Percentiles rank a stretch among this genome's conserved stretches.
These are phyloP conservation scores for Yarrowia hollandica DNA, from an alignment of 805 yeast species.

Conservation along the genomic window DNA sequence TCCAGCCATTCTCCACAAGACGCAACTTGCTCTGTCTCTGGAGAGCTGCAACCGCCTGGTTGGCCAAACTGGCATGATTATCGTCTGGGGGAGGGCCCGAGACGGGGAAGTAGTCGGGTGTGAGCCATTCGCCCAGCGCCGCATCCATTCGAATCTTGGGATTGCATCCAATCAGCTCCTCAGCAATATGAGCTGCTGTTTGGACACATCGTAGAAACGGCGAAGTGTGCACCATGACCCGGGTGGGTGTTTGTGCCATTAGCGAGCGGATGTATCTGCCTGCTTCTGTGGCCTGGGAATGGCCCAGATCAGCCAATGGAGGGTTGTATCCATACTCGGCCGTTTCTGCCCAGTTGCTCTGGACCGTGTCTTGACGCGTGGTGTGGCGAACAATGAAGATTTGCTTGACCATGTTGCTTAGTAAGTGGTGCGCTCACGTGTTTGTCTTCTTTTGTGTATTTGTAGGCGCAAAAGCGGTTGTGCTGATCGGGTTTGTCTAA, in stretches of 20 bases:
- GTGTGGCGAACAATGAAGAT: conserved; percentile 43
- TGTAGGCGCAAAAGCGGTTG: no score
- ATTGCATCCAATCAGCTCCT: conserved; percentile 26
- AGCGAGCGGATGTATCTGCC: conserved; percentile 33
- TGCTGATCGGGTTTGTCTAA: no score
- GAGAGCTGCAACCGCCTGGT: conserved; percentile 19
- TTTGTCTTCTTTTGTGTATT: not conserved
- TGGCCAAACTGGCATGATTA: conserved; percentile 38
- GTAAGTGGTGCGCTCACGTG: not conserved
- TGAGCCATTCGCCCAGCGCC: conserved; percentile 45
- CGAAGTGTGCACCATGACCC: conserved; percentile 38
- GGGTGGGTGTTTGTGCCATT: conserved; percentile 28
- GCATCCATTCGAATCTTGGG: conserved; percentile 37
- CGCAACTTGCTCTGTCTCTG: conserved; percentile 28
- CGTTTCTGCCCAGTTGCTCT: conserved; percentile 39
- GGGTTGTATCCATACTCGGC: conserved; percentile 45
- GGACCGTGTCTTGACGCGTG: conserved; percentile 40
- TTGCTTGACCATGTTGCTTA: conserved; percentile 31
- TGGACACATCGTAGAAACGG: conserved; percentile 45
- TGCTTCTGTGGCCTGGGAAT: conserved; percentile 37
- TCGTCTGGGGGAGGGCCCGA: conserved; percentile 44
- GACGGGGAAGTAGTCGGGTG: conserved; percentile 42
- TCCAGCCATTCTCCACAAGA: conserved; percentile 38
- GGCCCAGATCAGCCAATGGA: conserved; percentile 41
- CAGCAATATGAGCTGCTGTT: conserved; percentile 41